Percentiles rank a stretch among this genome's conserved stretches.
phyloP scores from a whole-genome alignment of 306 rosid species.

The Cucumis sativus region Cucumber_9930_V3 NC_026657.2:25813501-25814000 shows the following conservation, averaged over 20 bases:
- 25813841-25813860: neutral
- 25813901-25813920: constrained; percentile 2
- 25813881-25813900: constrained; percentile 7
- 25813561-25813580: neutral
- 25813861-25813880: neutral
- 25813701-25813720: neutral
- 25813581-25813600: neutral
- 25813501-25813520: constrained; percentile 85
- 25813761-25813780: neutral
- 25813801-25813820: neutral
- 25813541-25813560: neutral
- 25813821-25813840: neutral
- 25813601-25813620: neutral
- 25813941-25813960: constrained; percentile 7
- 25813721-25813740: neutral
- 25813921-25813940: constrained; percentile 6
- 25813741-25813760: neutral
- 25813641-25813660: neutral
- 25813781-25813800: neutral
- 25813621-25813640: neutral
- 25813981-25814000: neutral
- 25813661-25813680: neutral
- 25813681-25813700: neutral
- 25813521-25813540: neutral
- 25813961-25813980: neutral